These are phyloP conservation scores for Carex pumila DNA, from an alignment of 176 grass and related monocot genomes.

Conservation along the genomic window DNA sequence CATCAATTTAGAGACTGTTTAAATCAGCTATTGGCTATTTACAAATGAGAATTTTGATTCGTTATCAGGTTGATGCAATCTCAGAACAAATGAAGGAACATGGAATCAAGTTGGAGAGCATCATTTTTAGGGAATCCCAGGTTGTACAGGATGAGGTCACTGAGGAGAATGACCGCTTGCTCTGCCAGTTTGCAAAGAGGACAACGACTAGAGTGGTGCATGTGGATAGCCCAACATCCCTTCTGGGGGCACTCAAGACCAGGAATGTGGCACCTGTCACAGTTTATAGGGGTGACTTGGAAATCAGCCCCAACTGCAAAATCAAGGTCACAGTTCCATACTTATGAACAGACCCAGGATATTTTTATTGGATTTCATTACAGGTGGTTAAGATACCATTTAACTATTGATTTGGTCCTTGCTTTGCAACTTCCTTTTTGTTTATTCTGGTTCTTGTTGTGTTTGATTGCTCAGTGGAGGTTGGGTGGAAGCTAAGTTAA, in stretches of 20 bases:
- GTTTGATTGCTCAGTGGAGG: background rate
- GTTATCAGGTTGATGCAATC: conserved; percentile 47
- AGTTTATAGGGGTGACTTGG: conserved; percentile 86
- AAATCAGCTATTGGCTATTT: background rate
- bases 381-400: background rate
- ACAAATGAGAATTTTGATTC: conserved; percentile 1
- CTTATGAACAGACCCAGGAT: background rate
- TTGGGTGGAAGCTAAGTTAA: background rate
- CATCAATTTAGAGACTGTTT: background rate
- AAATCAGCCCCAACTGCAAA: conserved; percentile 70
- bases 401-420: background rate
- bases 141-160: conserved; percentile 30
- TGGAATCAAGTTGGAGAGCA: conserved; percentile 61
- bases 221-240: conserved; percentile 62
- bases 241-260: conserved; percentile 81
- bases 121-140: conserved; percentile 63
- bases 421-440: background rate
- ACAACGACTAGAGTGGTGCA: conserved; percentile 51
- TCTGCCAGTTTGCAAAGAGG: conserved; percentile 62
- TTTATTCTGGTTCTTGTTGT: background rate
- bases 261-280: conserved; percentile 81
- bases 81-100: conserved; percentile 72
- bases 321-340: conserved; percentile 51
- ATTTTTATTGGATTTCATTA: background rate
- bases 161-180: conserved; percentile 68